A percentile compares a stretch with the other conserved stretches of the same genome.
phyloP scores from a whole-genome alignment of 805 yeast genomes.

The Lachancea sp. region DNA sequence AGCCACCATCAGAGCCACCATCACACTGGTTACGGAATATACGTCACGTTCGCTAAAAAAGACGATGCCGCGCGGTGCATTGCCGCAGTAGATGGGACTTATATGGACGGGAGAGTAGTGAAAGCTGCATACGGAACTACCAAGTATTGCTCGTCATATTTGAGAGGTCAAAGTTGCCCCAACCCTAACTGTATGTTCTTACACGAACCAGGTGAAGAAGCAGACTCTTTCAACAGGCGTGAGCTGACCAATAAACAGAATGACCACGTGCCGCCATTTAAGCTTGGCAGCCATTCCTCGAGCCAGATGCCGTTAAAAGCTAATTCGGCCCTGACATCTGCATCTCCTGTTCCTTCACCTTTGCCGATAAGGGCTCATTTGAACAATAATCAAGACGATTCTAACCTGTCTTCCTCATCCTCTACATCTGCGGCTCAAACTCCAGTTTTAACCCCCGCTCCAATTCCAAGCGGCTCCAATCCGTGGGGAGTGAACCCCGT shows the following conservation, averaged over 20 bases:
- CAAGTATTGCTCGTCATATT: slow-evolving; percentile 92
- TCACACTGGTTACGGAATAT: slow-evolving; percentile 84
- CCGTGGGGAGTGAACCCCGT: slow-evolving; percentile 33
- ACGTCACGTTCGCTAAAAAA: slow-evolving; percentile 85
- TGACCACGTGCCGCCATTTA: slow-evolving; percentile 8
- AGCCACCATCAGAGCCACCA: slow-evolving; percentile 24
- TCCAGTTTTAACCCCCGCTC: slow-evolving; percentile 31
- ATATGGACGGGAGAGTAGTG: slow-evolving; percentile 82
- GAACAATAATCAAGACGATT: slow-evolving; percentile 25
- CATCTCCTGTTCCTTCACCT: slow-evolving; percentile 22
- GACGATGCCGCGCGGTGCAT: slow-evolving; percentile 96
- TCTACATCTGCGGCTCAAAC: slow-evolving; percentile 15
- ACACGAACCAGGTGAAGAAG: slow-evolving; percentile 99
- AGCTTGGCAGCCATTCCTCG: background rate
- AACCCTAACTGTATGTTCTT: slow-evolving; percentile 98
- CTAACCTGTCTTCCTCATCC: slow-evolving; percentile 10
- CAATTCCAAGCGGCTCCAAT: slow-evolving; percentile 29
- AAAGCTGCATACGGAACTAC: slow-evolving; percentile 98
- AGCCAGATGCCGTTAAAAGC: background rate
- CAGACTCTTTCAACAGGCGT: slow-evolving; percentile 83
- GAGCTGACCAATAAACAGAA: slow-evolving; percentile 35
- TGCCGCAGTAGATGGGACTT: slow-evolving; percentile 83
- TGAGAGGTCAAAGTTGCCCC: slow-evolving; percentile 93
- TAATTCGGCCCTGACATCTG: slow-evolving; percentile 6
- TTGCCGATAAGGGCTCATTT: slow-evolving; percentile 27